Conservation (phyloP, 148 eudicot species). For the Rhododendron henanense region DNA sequence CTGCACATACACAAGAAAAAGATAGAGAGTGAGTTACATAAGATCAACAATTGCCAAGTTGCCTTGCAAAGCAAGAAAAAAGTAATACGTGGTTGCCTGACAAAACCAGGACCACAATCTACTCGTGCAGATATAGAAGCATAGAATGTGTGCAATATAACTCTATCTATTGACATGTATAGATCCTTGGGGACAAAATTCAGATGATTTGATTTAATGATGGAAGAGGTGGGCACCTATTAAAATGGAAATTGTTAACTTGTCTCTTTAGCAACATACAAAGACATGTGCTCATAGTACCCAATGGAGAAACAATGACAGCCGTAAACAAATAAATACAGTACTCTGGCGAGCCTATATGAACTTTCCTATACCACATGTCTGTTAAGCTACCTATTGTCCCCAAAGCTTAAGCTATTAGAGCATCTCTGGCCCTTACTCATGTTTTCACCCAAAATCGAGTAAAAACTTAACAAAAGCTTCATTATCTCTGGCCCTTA, state of each 20-base stretch:
- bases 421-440: not conserved
- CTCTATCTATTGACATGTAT: not conserved
- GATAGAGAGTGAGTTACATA: not conserved
- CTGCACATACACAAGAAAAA: conserved; percentile 37
- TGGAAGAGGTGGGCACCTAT: not conserved
- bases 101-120: not conserved
- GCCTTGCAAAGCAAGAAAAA: not conserved
- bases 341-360: not conserved
- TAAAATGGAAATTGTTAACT: not conserved
- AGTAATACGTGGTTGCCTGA: not conserved
- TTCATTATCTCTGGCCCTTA: not conserved
- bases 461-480: not conserved
- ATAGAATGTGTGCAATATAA: not conserved
- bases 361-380: not conserved
- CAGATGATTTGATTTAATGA: not conserved
- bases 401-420: conserved; percentile 3
- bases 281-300: not conserved
- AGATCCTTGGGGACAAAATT: not conserved
- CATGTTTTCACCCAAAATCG: not conserved
- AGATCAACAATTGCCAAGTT: not conserved
- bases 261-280: not conserved
- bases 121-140: not conserved
- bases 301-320: conserved; percentile 2
- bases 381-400: not conserved
- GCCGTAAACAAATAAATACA: not conserved